These are phyloP conservation scores for Candida tibetensis DNA, from an alignment of 805 yeast genomes.

Conservation along the genomic window DNA sequence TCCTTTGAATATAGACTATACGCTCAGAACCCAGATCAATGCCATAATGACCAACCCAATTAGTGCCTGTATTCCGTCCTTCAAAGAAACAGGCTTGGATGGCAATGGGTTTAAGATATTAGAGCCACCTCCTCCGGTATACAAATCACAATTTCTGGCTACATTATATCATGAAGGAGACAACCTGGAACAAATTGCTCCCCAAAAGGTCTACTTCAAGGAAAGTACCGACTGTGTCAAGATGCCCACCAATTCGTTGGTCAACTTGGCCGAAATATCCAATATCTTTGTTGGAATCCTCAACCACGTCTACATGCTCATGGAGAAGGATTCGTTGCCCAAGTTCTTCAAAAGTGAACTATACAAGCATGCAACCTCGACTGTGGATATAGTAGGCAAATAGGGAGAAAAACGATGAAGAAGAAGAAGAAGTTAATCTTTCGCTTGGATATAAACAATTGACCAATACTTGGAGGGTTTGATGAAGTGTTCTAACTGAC, in stretches of 20 bases:
- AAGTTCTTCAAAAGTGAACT: constrained; percentile 49
- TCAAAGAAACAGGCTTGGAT: not conserved
- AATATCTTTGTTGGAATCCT: constrained; percentile 48
- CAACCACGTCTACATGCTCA: constrained; percentile 50
- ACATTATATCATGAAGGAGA: too few relatives aligned
- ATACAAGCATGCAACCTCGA: constrained; percentile 11
- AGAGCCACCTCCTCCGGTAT: not conserved
- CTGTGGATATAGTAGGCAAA: too few relatives aligned
- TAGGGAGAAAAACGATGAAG: too few relatives aligned
- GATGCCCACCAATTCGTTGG: too few relatives aligned
- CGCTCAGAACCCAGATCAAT: constrained; percentile 43
- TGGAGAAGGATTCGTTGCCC: constrained; percentile 73
- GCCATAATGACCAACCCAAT: constrained; percentile 13
- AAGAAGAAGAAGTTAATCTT: too few relatives aligned
- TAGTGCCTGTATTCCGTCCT: not conserved
- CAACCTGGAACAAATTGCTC: not conserved
- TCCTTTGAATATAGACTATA: constrained; percentile 66
- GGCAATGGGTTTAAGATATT: not conserved
- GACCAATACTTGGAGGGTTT: too few relatives aligned
- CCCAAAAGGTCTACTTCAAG: not conserved
- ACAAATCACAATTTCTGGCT: not conserved
- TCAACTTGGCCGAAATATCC: constrained; percentile 15
- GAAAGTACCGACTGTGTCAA: too few relatives aligned
- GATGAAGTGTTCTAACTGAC: too few relatives aligned
- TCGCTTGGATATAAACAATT: too few relatives aligned